phyloP scores from a whole-genome alignment of 2,329 filamentous ascomycete species.

The Neopestalotiopsis sp. region DNA sequence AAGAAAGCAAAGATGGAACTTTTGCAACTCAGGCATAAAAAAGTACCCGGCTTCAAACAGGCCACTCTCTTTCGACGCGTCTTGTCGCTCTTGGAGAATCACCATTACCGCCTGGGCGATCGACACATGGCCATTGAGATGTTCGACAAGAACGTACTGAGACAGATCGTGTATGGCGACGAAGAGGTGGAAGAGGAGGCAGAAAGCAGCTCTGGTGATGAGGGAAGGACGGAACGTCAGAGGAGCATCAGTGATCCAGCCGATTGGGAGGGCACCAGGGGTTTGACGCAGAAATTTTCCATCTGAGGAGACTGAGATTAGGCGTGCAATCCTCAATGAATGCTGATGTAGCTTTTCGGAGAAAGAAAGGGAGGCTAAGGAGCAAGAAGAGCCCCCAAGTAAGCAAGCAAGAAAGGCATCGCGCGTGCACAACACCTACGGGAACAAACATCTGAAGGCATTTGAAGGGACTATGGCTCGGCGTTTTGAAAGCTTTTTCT shows the following conservation, averaged over 20 bases:
- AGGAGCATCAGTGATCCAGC: constrained; percentile 52
- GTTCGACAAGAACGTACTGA: constrained; percentile 88
- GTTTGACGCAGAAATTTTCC: constrained; percentile 18
- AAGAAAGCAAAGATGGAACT: constrained; percentile 86
- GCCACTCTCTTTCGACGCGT: constrained; percentile 83
- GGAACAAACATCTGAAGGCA: background rate
- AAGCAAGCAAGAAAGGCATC: background rate
- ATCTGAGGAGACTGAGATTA: constrained; percentile 6
- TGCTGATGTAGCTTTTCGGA: background rate
- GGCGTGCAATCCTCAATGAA: background rate
- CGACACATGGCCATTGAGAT: constrained; percentile 91
- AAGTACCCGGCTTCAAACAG: constrained; percentile 76
- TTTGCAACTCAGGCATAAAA: constrained; percentile 74
- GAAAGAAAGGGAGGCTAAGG: background rate
- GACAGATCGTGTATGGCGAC: constrained; percentile 81
- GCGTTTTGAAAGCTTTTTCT: constrained; percentile 1
- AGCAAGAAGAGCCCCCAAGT: background rate
- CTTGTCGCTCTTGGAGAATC: constrained; percentile 82
- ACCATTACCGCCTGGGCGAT: constrained; percentile 86
- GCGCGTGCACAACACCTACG: background rate
- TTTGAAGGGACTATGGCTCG: background rate
- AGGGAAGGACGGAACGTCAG: constrained; percentile 61
- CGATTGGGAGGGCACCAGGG: constrained; percentile 30
- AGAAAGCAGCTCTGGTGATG: constrained; percentile 51
- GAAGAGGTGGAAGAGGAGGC: constrained; percentile 43